These are phyloP conservation scores for Berberis vulgaris DNA, from an alignment of 164 flowering plant species.

Conservation along the genomic window DNA sequence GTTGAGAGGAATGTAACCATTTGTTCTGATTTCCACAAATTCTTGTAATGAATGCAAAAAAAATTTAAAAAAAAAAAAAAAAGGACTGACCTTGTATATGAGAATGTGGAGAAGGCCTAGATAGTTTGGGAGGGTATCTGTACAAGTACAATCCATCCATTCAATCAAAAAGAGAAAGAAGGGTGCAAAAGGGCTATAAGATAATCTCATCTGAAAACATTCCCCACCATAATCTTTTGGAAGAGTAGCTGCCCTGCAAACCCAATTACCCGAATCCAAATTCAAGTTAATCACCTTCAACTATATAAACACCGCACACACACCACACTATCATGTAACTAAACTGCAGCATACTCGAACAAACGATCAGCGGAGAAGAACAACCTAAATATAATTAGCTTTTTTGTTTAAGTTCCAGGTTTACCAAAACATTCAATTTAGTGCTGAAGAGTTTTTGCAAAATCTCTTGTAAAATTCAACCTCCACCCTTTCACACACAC, in stretches of 20 bases:
- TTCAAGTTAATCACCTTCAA: background rate
- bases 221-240: constrained; percentile 55
- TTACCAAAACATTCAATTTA: too few relatives aligned
- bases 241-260: constrained; percentile 73
- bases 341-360: background rate
- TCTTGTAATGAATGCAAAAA: background rate
- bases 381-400: background rate
- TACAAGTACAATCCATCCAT: constrained; percentile 79
- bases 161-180: constrained; percentile 59
- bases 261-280: constrained; percentile 6
- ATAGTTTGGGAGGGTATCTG: constrained; percentile 55
- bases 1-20: background rate
- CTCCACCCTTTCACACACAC: too few relatives aligned
- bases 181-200: constrained; percentile 74
- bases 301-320: background rate
- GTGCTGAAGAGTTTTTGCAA: too few relatives aligned
- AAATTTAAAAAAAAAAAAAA: too few relatives aligned
- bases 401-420: too few relatives aligned
- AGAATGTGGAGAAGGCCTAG: constrained; percentile 81
- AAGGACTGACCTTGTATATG: constrained; percentile 53
- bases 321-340: too few relatives aligned
- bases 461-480: too few relatives aligned
- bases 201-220: constrained; percentile 63
- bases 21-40: background rate
- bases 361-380: background rate